Percentiles rank a stretch among this genome's conserved stretches.
Evolutionary conservation across 2,329 filamentous ascomycete genomes (phyloP).

Genomic region (Scedosporium boydii): DNA sequence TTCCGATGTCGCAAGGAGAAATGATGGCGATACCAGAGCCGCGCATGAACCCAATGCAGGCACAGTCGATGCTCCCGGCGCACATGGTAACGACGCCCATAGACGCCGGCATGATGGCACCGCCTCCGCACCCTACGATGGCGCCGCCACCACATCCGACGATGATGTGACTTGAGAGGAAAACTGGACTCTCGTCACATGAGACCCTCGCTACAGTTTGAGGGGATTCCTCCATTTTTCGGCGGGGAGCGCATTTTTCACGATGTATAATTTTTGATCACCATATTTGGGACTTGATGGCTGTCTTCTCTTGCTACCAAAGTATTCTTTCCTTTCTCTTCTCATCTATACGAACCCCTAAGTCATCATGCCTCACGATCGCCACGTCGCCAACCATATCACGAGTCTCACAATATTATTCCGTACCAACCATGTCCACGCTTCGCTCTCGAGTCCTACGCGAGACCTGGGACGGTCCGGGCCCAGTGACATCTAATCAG

Average conservation of each 20-base stretch:
- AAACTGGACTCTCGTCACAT: background rate
- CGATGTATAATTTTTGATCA: no score
- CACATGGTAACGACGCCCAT: background rate
- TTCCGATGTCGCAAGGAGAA: background rate
- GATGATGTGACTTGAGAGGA: background rate
- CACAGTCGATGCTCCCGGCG: background rate
- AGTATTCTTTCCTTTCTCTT: background rate
- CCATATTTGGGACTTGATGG: background rate
- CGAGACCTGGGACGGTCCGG: background rate
- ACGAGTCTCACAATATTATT: background rate
- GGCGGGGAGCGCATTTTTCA: no score
- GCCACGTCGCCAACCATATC: background rate
- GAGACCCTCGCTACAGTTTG: constrained; percentile 13
- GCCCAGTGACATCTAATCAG: background rate
- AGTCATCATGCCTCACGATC: background rate
- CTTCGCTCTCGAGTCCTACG: background rate
- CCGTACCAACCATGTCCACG: background rate
- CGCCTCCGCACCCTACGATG: background rate
- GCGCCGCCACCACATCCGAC: background rate
- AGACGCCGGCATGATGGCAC: background rate
- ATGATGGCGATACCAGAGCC: background rate
- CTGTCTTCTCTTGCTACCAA: background rate
- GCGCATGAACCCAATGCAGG: background rate
- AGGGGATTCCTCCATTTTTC: no score
- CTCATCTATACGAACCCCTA: background rate